Percentiles rank a stretch among this genome's conserved stretches.
phyloP scores from a whole-genome alignment of 2,329 filamentous ascomycete genomes.

The Alternaria brassicicola region DNA sequence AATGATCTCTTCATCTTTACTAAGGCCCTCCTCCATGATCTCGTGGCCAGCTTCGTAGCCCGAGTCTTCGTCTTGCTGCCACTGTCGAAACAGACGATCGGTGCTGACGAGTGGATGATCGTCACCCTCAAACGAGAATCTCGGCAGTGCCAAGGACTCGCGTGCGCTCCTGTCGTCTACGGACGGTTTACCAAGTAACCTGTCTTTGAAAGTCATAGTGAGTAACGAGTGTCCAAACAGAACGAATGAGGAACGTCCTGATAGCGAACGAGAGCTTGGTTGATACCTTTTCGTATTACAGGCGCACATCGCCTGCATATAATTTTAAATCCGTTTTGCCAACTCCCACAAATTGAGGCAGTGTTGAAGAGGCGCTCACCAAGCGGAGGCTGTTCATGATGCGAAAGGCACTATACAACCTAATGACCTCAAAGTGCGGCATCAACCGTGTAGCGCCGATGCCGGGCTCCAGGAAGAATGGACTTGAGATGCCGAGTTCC shows the following conservation, averaged over 20 bases:
- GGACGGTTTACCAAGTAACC: slow-evolving; percentile 10
- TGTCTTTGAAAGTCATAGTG: slow-evolving; percentile 24
- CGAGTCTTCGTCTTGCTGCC: slow-evolving; percentile 20
- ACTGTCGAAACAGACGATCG: slow-evolving; percentile 26
- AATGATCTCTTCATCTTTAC: slow-evolving; percentile 23
- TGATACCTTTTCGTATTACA: neutral
- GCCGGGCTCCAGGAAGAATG: neutral
- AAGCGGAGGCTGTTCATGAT: slow-evolving; percentile 13
- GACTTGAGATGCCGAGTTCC: neutral
- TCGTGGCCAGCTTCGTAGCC: slow-evolving; percentile 16
- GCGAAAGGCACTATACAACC: neutral
- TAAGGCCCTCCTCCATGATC: slow-evolving; percentile 2
- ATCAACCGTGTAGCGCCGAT: neutral
- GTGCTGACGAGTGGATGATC: slow-evolving; percentile 26
- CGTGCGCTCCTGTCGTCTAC: slow-evolving; percentile 6
- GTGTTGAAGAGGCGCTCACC: slow-evolving; percentile 12
- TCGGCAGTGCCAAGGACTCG: slow-evolving; percentile 19
- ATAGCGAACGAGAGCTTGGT: neutral
- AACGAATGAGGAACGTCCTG: neutral
- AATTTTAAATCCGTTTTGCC: neutral
- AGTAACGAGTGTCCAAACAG: slow-evolving; percentile 1
- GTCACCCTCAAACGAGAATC: slow-evolving; percentile 28
- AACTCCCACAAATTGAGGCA: slow-evolving; percentile 17
- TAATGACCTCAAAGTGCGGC: neutral
- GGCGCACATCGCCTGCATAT: neutral